Base-by-base conservation (phyloP, 768 basidiomycete genomes). In the Rhizopogon roseolus region DNA sequence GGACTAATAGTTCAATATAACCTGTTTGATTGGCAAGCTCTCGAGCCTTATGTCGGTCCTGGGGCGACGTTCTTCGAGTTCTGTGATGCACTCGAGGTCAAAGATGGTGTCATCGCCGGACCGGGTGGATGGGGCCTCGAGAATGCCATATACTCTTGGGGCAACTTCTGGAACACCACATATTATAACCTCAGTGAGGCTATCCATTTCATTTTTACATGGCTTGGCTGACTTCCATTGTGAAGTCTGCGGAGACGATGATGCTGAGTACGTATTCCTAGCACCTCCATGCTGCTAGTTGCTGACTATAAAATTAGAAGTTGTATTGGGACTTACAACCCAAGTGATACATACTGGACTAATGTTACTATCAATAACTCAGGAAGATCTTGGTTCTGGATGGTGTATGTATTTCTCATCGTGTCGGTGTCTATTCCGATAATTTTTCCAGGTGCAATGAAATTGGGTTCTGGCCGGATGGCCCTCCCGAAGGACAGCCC, bases 341-440 rank as follows among this genome's bases (percentile, higher is more conserved):
- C 69, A 1, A 71, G 54, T n/a, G 55, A 63, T 43, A 49, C 66
- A 0, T 79, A 60, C 64, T 90, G 74, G 70, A 84, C 82, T 13
- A 68, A 84, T 56, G 81, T 73, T 2, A 65, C 72, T 7, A 66
- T 89, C 38, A 69, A 86, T 63, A 81, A 89, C 55, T 52, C 72
- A 0, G 57, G 52, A 2, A 77, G 88, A 22, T 86, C 87, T 2
- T 90, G 87, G 86, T 66, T 71, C 54, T 89, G 88, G 88, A 80
- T 86, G 61, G 79, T 84, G 84, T 78, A 66, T 55, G 77, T 64
- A 34, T 22, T 32, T 13, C 29, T 13, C n/a, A 4, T 45, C 16
- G 13, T 16, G 8, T 17, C 45, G 3, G 11, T 28, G 52, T 22
- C 25, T 14, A 25, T 29, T 5, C 29, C 32, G 1, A 55, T 34